phyloP scores from a whole-genome alignment of 176 grass and related monocot species.

The Dactylis glomerata region DNA sequence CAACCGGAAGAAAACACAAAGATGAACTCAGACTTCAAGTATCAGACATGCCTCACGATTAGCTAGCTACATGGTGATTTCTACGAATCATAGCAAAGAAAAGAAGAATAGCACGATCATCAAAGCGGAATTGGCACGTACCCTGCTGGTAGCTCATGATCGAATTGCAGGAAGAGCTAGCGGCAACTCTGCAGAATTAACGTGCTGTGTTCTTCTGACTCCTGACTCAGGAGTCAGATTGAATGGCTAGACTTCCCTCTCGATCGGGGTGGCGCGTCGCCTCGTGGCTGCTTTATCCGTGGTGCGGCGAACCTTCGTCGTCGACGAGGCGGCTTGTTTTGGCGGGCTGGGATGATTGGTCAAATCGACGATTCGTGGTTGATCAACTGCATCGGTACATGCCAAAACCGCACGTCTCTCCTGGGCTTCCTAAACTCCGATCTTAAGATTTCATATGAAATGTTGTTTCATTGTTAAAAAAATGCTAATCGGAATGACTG shows the following conservation, averaged over 20 bases:
- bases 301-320: not conserved
- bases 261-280: not conserved
- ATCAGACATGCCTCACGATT: not conserved
- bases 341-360: no score
- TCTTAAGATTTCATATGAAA: no score
- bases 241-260: not conserved
- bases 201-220: not conserved
- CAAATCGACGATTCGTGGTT: no score
- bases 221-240: no score
- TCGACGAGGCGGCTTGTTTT: not conserved
- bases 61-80: not conserved
- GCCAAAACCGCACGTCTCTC: no score
- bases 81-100: not conserved
- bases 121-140: not conserved
- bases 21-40: not conserved
- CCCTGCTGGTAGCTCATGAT: conserved; percentile 18
- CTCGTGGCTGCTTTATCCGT: not conserved
- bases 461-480: no score
- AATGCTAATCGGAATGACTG: no score
- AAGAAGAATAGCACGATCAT: not conserved
- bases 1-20: not conserved
- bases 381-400: not conserved
- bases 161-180: not conserved
- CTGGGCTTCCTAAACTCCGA: no score
- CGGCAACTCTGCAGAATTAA: not conserved